phyloP scores from a whole-genome alignment of 78 protist species.

The Dictyostelium brefeldianum region DNA sequence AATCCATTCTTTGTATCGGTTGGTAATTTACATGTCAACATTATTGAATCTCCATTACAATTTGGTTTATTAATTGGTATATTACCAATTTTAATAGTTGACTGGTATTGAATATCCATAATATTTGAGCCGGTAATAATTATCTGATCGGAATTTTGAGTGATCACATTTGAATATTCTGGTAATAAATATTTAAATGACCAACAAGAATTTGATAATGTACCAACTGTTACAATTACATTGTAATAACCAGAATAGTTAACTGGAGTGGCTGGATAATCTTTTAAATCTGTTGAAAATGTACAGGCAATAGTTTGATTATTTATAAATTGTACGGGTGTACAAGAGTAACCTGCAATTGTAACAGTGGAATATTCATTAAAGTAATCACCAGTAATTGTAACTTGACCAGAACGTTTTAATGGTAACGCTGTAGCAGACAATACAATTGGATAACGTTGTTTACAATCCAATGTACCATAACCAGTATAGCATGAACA shows the following conservation, averaged over 20 bases:
- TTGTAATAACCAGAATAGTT: background rate
- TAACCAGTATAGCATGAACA: constrained; percentile 21
- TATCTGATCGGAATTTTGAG: background rate
- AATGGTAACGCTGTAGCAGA: background rate
- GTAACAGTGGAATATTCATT: background rate
- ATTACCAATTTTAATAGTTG: background rate
- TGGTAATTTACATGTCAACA: background rate
- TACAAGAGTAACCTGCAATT: background rate
- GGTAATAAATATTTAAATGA: background rate
- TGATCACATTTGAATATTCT: background rate
- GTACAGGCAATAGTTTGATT: background rate
- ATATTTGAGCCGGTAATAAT: background rate
- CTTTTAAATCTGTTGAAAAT: background rate
- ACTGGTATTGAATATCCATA: constrained; percentile 7
- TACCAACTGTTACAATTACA: background rate
- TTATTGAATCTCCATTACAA: background rate
- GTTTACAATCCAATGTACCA: constrained; percentile 27
- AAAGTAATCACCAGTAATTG: background rate
- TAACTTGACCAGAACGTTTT: background rate
- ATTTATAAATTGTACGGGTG: background rate
- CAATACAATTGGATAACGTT: background rate
- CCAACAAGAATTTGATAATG: background rate
- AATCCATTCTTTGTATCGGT: background rate
- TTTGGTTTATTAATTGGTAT: background rate
- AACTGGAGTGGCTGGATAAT: background rate